Percentiles rank a stretch among this genome's conserved stretches.
Evolutionary conservation across 2,329 filamentous ascomycete species (phyloP).

Genomic region (Aspergillus vadensis): DNA sequence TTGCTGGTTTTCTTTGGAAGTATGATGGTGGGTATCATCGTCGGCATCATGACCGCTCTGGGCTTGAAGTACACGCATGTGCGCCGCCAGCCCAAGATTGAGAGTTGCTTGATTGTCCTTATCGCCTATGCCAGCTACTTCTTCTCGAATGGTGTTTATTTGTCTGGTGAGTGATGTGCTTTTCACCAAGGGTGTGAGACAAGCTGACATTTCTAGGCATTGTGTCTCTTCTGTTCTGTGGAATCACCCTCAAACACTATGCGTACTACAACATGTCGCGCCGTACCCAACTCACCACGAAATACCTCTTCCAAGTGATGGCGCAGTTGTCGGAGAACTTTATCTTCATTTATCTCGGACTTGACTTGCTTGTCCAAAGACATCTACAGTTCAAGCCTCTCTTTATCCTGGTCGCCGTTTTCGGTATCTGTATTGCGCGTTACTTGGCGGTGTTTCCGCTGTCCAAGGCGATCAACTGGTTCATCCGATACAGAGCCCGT

Average conservation of each 20-base stretch:
- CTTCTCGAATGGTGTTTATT: conserved; percentile 91
- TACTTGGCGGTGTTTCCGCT: conserved; percentile 96
- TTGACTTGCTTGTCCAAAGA: conserved; percentile 91
- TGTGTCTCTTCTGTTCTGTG: conserved; percentile 93
- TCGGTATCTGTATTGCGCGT: conserved; percentile 87
- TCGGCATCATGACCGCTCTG: conserved; percentile 84
- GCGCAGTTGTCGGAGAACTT: conserved; percentile 98
- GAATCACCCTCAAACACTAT: conserved; percentile 97
- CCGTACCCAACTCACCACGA: conserved; percentile 93
- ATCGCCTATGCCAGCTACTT: conserved; percentile 98
- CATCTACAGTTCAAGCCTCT: conserved; percentile 88
- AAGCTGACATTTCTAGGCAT: conserved; percentile 66
- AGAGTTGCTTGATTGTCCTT: conserved; percentile 90
- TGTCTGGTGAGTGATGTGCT: conserved; percentile 72
- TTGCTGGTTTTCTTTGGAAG: conserved; percentile 95
- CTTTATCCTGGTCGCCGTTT: conserved; percentile 88
- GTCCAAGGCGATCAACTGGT: conserved; percentile 85
- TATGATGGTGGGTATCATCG: conserved; percentile 80
- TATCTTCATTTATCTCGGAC: conserved; percentile 97
- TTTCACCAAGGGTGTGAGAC: background rate
- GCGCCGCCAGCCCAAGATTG: conserved; percentile 89
- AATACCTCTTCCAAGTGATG: conserved; percentile 93
- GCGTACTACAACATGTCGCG: conserved; percentile 99
- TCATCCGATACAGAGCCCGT: conserved; percentile 81
- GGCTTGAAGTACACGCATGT: conserved; percentile 94